These are phyloP conservation scores for Peribolospora baueri DNA, from an alignment of 768 basidiomycete species.

Conservation along the genomic window DNA sequence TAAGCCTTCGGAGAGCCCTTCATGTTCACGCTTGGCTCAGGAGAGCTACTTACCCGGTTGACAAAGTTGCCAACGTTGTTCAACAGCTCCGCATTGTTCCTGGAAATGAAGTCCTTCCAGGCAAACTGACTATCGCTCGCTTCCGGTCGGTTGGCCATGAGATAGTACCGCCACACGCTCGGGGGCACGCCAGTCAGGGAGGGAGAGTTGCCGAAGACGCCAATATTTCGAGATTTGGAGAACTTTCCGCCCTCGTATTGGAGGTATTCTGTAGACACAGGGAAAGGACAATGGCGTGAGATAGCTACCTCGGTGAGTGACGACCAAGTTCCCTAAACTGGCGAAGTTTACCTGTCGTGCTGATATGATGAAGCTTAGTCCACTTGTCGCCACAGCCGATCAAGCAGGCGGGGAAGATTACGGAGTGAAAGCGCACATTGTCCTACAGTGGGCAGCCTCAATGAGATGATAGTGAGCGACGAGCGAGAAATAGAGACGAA, in stretches of 20 bases:
- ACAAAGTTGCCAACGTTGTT: constrained; percentile 99
- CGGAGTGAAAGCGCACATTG: constrained; percentile 78
- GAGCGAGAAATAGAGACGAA: not conserved
- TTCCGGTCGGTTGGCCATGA: constrained; percentile 77
- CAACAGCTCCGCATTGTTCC: constrained; percentile 75
- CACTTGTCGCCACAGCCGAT: constrained; percentile 72
- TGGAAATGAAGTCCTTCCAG: constrained; percentile 77
- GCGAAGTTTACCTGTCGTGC: constrained; percentile 54
- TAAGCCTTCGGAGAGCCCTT: not conserved
- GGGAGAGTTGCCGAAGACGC: constrained; percentile 86
- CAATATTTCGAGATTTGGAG: constrained; percentile 87
- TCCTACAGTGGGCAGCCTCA: not conserved
- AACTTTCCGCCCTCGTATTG: constrained; percentile 99
- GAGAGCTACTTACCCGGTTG: constrained; percentile 34
- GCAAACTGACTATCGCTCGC: constrained; percentile 87
- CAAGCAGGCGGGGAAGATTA: constrained; percentile 76
- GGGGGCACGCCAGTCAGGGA: constrained; percentile 78
- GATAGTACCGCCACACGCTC: constrained; percentile 91
- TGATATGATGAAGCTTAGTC: constrained; percentile 83
- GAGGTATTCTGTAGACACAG: constrained; percentile 44
- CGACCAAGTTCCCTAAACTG: not conserved
- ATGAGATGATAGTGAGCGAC: not conserved
- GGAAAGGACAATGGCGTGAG: not conserved
- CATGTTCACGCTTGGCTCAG: not conserved
- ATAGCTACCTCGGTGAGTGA: not conserved